Evolutionary conservation across 805 yeast species (phyloP).

Genomic region (Lachancea mirantina): DNA sequence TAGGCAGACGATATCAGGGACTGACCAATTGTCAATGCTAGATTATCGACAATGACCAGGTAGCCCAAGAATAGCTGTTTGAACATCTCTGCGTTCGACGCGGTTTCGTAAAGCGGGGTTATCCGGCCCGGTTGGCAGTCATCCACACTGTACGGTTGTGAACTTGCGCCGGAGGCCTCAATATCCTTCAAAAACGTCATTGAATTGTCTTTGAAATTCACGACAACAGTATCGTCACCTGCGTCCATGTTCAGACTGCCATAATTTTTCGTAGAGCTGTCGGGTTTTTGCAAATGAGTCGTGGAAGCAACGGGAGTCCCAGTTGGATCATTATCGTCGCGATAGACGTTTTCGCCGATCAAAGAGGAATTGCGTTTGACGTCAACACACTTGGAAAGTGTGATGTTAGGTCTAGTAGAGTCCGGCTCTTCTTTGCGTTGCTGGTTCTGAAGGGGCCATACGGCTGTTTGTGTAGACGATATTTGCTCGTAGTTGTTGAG

Average conservation of each 20-base stretch:
- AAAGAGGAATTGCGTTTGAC: constrained; percentile 31
- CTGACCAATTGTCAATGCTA: constrained; percentile 28
- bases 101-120: constrained; percentile 11
- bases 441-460: constrained; percentile 3
- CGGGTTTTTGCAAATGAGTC: background rate
- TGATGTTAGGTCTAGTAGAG: constrained; percentile 26
- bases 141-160: background rate
- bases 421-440: constrained; percentile 13
- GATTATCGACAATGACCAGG: constrained; percentile 15
- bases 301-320: background rate
- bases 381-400: constrained; percentile 33
- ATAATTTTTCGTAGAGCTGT: background rate
- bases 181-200: constrained; percentile 11
- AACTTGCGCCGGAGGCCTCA: constrained; percentile 5
- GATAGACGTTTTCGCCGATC: constrained; percentile 28
- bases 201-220: constrained; percentile 13
- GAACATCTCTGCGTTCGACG: constrained; percentile 9
- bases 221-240: constrained; percentile 7
- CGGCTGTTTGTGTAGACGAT: constrained; percentile 7
- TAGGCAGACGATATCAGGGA: constrained; percentile 33
- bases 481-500: constrained; percentile 24
- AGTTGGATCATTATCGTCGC: constrained; percentile 2
- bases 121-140: constrained; percentile 5
- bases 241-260: constrained; percentile 1
- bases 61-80: constrained; percentile 10